Evolutionary conservation across 768 basidiomycete species (phyloP).

Genomic region (Mrakia frigida): DNA sequence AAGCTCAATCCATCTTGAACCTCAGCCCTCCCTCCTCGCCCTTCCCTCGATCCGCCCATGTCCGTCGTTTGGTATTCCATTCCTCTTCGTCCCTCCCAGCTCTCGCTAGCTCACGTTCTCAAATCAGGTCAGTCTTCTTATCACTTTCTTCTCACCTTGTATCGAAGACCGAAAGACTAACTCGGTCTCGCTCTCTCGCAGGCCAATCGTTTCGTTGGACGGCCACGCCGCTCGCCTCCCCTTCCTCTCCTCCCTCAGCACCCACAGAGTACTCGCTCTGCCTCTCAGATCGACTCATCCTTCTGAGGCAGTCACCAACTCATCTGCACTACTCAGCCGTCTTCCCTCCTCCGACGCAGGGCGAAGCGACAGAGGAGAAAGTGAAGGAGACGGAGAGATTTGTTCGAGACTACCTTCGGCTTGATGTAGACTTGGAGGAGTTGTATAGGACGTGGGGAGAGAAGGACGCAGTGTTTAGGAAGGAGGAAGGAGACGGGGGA

Average conservation of each 20-base stretch:
- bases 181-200: background rate
- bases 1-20: background rate
- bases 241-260: background rate
- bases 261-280: conserved; percentile 41
- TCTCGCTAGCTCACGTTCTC: conserved; percentile 71
- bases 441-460: conserved; percentile 73
- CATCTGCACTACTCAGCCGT: conserved; percentile 40
- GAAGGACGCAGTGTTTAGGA: conserved; percentile 69
- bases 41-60: background rate
- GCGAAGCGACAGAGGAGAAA: background rate
- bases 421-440: conserved; percentile 63
- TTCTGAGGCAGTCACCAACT: conserved; percentile 40
- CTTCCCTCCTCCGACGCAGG: conserved; percentile 26
- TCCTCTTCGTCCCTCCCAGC: conserved; percentile 59
- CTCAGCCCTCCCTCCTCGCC: background rate
- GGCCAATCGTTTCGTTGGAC: conserved; percentile 32
- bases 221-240: background rate
- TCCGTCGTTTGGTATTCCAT: conserved; percentile 47
- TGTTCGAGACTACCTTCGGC: conserved; percentile 83
- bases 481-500: conserved; percentile 50
- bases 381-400: conserved; percentile 46
- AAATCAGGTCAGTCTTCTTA: conserved; percentile 77
- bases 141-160: conserved; percentile 47
- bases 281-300: conserved; percentile 41
- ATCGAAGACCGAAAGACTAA: background rate